Conservation (phyloP, 176 grass and related monocot species). For the Raddia guianensis region DNA sequence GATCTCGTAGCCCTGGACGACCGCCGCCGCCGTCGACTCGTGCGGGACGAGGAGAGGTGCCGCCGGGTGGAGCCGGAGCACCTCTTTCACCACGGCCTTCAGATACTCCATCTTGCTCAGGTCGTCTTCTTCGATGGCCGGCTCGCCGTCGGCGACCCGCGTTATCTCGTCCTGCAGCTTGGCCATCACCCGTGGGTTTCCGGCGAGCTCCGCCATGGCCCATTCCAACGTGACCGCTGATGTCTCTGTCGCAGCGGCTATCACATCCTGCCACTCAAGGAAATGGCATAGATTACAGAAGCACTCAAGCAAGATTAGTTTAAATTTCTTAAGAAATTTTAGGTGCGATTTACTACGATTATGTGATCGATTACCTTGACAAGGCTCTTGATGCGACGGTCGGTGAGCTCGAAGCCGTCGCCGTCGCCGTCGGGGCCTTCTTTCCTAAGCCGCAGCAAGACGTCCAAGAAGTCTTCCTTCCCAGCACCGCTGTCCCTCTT, state of each 20-base stretch:
- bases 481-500: background rate
- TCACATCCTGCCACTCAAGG: slow-evolving; percentile 52
- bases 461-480: slow-evolving; percentile 59
- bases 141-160: slow-evolving; percentile 12
- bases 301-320: background rate
- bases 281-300: background rate
- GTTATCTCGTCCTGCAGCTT: slow-evolving; percentile 55
- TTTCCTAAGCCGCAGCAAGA: slow-evolving; percentile 48
- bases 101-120: slow-evolving; percentile 52
- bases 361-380: slow-evolving; percentile 28
- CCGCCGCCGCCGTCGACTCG: slow-evolving; percentile 28
- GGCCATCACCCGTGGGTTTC: slow-evolving; percentile 49
- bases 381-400: slow-evolving; percentile 49
- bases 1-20: slow-evolving; percentile 55
- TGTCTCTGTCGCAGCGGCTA: slow-evolving; percentile 65
- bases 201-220: slow-evolving; percentile 63
- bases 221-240: slow-evolving; percentile 53
- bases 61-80: slow-evolving; percentile 59
- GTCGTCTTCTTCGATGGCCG: slow-evolving; percentile 39
- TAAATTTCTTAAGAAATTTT: background rate
- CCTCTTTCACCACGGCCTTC: slow-evolving; percentile 62
- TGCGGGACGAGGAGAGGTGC: slow-evolving; percentile 65
- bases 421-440: slow-evolving; percentile 19
- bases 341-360: background rate
- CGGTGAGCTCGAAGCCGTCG: slow-evolving; percentile 43